Evolutionary conservation across 176 grass and related monocot species (phyloP), one percentile per base, ranked within the genome.

Genomic region (Pontederia crassipes): DNA sequence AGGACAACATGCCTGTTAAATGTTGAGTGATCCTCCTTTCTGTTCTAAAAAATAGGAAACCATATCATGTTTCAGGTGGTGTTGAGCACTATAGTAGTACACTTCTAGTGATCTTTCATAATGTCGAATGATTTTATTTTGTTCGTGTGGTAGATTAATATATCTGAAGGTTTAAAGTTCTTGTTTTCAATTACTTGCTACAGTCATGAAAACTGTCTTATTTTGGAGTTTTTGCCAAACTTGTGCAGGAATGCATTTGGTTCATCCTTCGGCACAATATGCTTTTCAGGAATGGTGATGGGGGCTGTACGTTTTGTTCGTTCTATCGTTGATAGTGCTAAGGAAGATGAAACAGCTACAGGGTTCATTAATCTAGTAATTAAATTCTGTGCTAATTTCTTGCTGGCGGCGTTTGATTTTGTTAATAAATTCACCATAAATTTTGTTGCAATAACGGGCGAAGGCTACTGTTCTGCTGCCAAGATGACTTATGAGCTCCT

Each of bases 361-460:
- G 80, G 75, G 45, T 74, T 72, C 6, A 52, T 83, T 52, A 78
- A 68, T 52, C 51, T 83, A 46, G 53, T 78, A 52, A 49, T 83
- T 20, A 83, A 69, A 45, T 83, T 75, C 46, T 83, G 80, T 59
- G 75, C 80, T 52, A 70, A 74, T 48, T 59, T 68, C 53, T 61
- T 83, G 10, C 46, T 83, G 9, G 72, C 75, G 9, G 62, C 74
- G 46, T 62, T 78, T 65, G 75, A 83, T 45, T 83, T 83, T 78
- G 69, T 74, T 51, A 83, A 83, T 57, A 78, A 83, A 51, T 83
- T 83, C 49, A 83, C 80, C 4, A 17, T 83, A 73, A 83, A 69
- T 69, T 83, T 78, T 64, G 75, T 69, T 45, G 80, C 80, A 64
- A 78, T 83, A 69, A 83, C 75, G 16, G 80, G 80, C 11, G 80